Percentiles rank a stretch among this genome's conserved stretches.
Conservation (phyloP, 2,329 filamentous ascomycete genomes). For the Penicillium janthinellum region DNA sequence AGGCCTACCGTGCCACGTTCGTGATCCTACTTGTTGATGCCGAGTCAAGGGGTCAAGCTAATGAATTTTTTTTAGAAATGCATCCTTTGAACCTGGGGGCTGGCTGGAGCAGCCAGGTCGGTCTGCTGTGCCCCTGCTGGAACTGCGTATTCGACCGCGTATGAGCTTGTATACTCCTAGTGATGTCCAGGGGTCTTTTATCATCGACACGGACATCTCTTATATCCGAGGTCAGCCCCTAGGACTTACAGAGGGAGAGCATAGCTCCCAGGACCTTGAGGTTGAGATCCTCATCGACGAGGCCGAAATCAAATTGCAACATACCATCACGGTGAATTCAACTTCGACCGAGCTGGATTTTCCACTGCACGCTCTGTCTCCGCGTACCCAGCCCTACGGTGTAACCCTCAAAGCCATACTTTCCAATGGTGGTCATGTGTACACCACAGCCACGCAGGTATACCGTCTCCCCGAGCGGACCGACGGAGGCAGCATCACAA, state of each 20-base stretch:
- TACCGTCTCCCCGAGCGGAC: conserved; percentile 47
- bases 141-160: conserved; percentile 50
- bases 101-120: conserved; percentile 44
- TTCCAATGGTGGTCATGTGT: conserved; percentile 36
- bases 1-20: conserved; percentile 48
- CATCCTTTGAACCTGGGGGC: conserved; percentile 53
- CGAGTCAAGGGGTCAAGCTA: neutral
- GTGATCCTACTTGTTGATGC: conserved; percentile 2
- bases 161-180: conserved; percentile 52
- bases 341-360: conserved; percentile 42
- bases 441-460: conserved; percentile 40
- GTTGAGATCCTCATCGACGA: conserved; percentile 30
- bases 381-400: conserved; percentile 39
- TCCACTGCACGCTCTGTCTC: conserved; percentile 32
- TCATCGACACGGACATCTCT: conserved; percentile 48
- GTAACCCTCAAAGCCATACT: conserved; percentile 39
- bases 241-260: conserved; percentile 10
- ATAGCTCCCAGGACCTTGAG: conserved; percentile 31
- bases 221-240: conserved; percentile 42
- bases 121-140: conserved; percentile 42
- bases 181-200: conserved; percentile 43
- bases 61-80: conserved; percentile 37
- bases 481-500: conserved; percentile 48
- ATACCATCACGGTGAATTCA: conserved; percentile 39
- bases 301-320: conserved; percentile 25